phyloP scores from a whole-genome alignment of 108 stramenopile genomes.

The Skeletonema tropicum region DNA sequence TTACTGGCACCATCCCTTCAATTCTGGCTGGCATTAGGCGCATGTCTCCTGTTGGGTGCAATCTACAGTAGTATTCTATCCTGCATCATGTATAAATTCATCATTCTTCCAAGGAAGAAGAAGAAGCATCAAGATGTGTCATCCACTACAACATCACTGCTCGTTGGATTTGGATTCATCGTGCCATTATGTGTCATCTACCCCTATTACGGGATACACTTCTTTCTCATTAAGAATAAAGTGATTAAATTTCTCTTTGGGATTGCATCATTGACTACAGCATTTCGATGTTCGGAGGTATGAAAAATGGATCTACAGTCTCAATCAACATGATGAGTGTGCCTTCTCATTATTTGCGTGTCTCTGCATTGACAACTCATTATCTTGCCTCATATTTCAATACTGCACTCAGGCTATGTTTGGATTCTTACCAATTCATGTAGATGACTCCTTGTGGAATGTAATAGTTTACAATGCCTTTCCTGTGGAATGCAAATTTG shows the following conservation, averaged over 20 bases:
- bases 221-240: constrained; percentile 28
- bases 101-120: constrained; percentile 31
- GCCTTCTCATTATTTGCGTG: too few species aligned
- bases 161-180: constrained; percentile 35
- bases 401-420: constrained; percentile 21
- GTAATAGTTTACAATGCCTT: constrained; percentile 30
- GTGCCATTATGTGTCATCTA: constrained; percentile 26
- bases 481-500: constrained; percentile 35
- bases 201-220: constrained; percentile 17
- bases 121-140: neutral
- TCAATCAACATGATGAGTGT: too few species aligned
- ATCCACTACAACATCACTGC: neutral
- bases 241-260: constrained; percentile 36
- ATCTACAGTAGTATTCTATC: constrained; percentile 8
- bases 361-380: too few species aligned
- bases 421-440: constrained; percentile 33
- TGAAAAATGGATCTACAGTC: too few species aligned
- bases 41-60: constrained; percentile 16
- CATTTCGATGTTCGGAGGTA: constrained; percentile 30
- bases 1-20: constrained; percentile 13
- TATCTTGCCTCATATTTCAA: too few species aligned
- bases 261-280: constrained; percentile 16
- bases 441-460: constrained; percentile 33
- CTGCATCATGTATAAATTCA: constrained; percentile 24
- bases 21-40: constrained; percentile 31